Evolutionary conservation across 495 filamentous ascomycete species (phyloP), one percentile per base, ranked within the genome.

Genomic region (Neurospora sp.): DNA sequence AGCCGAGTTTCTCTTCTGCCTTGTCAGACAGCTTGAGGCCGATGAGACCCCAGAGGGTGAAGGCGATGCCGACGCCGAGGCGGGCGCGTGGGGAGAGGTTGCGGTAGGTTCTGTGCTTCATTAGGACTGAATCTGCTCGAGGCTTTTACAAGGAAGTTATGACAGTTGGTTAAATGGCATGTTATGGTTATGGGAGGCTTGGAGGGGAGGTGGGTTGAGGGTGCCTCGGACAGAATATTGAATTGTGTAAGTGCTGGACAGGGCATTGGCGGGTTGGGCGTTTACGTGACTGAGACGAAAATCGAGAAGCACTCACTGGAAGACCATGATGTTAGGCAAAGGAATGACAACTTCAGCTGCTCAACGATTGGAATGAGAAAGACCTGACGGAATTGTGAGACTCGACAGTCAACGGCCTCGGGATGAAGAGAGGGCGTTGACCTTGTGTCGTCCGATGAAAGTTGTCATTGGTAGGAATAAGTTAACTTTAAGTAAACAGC

Each of bases 41-140:
- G 44, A 82, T 74, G 49, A 76, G 66, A 20, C 85, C 84, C 85
- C 85, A 87, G 54, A 78, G 76, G 27, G 86, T 54, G 62, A 87
- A 73, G 70, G 80, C 82, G n/a, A 79, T 75, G 60, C 85, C 84
- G 70, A 86, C 75, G 62, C 78, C 81, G 38, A 83, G 70, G 70
- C 80, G 81, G 46, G 80, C 71, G 69, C 76, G 80, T 18, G 80
- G 77, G 12, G 82, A 78, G 27, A 87, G 81, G 72, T 80, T 80
- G 60, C 75, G 80, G 76, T 83, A 86, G 16, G 78, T 74, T 75
- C 54, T 62, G 35, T 35, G 35, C 3, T 35, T 31, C 27, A 2
- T 31, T 31, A 31, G 27, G 27, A 31, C 27, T 31, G 1, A 31
- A 31, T 31, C 27, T 31, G 27, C 27, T 31, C 27, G 27, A 31